phyloP scores from a whole-genome alignment of 805 yeast genomes.

The Candida awuae region DNA sequence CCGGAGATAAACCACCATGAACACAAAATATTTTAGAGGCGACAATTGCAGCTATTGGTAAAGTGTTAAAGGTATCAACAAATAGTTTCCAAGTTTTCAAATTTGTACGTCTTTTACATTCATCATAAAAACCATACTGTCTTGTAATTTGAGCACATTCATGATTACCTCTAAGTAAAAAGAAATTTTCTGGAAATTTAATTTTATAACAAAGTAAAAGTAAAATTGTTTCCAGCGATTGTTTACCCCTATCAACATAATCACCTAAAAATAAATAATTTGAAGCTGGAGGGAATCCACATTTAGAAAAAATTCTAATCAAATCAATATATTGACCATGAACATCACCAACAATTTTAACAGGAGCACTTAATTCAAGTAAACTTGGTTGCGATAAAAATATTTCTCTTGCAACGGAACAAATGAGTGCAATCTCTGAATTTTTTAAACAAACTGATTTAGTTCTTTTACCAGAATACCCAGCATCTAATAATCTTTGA shows the following conservation, averaged over 20 bases:
- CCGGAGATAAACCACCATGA: slow-evolving; percentile 79
- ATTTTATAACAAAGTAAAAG: slow-evolving; percentile 86
- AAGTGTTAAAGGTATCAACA: slow-evolving; percentile 88
- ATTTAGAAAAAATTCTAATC: slow-evolving; percentile 82
- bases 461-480: slow-evolving; percentile 90
- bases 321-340: slow-evolving; percentile 95
- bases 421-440: slow-evolving; percentile 80
- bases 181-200: slow-evolving; percentile 94
- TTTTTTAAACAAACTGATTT: slow-evolving; percentile 82
- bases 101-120: slow-evolving; percentile 89
- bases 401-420: slow-evolving; percentile 82
- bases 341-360: slow-evolving; percentile 85
- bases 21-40: slow-evolving; percentile 92
- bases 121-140: slow-evolving; percentile 96
- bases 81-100: slow-evolving; percentile 91
- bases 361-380: slow-evolving; percentile 79
- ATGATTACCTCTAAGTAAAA: slow-evolving; percentile 88
- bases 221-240: slow-evolving; percentile 85
- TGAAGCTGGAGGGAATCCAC: slow-evolving; percentile 94
- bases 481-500: slow-evolving; percentile 88
- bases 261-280: slow-evolving; percentile 92
- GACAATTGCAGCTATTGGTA: slow-evolving; percentile 93
- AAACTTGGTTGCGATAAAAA: slow-evolving; percentile 86
- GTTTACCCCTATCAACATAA: slow-evolving; percentile 97
- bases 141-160: slow-evolving; percentile 96